These are phyloP conservation scores for Avena atlantica DNA, from an alignment of 176 grass and related monocot genomes.

Conservation along the genomic window DNA sequence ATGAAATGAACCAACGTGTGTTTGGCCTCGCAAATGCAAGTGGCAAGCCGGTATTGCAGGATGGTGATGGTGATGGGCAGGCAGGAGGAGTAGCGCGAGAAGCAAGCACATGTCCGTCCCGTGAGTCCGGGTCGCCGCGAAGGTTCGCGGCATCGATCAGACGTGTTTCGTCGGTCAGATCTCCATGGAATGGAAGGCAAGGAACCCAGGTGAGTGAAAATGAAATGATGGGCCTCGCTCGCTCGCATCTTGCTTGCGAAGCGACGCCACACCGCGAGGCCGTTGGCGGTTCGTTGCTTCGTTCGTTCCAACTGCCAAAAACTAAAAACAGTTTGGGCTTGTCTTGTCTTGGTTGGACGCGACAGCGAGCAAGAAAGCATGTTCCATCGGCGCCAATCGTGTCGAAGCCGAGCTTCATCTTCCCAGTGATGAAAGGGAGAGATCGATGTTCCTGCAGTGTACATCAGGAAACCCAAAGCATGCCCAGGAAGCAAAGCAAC, in stretches of 20 bases:
- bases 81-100: neutral
- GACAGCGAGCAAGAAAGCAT: neutral
- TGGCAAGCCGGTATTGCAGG: neutral
- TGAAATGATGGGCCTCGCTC: neutral
- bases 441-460: neutral
- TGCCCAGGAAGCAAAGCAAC: neutral
- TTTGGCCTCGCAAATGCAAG: neutral
- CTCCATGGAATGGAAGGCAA: neutral
- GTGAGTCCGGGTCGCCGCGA: neutral
- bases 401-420: neutral
- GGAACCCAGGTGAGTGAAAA: no score
- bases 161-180: neutral
- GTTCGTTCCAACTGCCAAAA: neutral
- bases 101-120: conserved; percentile 11
- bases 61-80: neutral
- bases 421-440: neutral
- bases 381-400: neutral
- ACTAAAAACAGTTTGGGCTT: neutral
- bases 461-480: neutral
- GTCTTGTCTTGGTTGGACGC: neutral
- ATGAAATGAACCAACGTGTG: no score
- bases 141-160: neutral
- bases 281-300: conserved; percentile 28
- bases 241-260: conserved; percentile 9
- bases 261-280: neutral